Base-by-base conservation (phyloP, 2,329 filamentous ascomycete genomes). In the Fusarium austroafricanum region DNA sequence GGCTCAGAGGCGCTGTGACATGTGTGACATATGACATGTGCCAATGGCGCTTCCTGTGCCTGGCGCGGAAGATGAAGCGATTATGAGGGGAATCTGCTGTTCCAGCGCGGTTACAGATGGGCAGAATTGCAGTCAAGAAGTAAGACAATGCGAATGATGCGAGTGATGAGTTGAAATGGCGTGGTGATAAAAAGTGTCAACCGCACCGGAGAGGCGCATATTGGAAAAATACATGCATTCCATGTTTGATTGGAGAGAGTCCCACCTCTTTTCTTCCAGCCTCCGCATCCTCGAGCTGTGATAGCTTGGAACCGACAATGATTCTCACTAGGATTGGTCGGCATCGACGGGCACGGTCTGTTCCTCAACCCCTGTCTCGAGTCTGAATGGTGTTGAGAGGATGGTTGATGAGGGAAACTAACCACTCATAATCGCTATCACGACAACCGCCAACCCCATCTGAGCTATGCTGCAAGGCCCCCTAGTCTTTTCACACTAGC, bases 131-230 rank as follows among this genome's bases (percentile, higher is more conserved):
- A 26, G 26, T 47, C 31, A 37, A 38, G 17, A 28, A 14, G 17
- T 10, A n/a, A 23, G 15, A n/a, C 21, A 43, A 47, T 18, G 28
- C 37, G 51, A 45, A 47, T 57, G 64, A 68, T 68, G 65, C 20
- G 52, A 64, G 64, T 68, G 52, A 68, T 59, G 38, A 67, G 65
- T 46, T 63, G 57, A 7, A 61, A 68, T 68, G 63, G 63, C 53
- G 63, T 29, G 58, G 65, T 60, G 62, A 67, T 29, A 29, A 46
- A 23, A 42, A 33, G 33, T n/a, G 31, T 31, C 55, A 53, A 29
- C 31, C 31, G 59, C 31, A 26, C 26, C 26, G 26, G 5, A 26
- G 26, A 26, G 26, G 26, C 26, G 26, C 26, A 26, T 26, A 10
- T 26, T 26, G 26, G 26, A 26, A 26, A 26, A 26, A 26, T 26